Percentiles rank a stretch among this genome's conserved stretches.
These are phyloP conservation scores for Agrocybe chaxingu DNA, from an alignment of 768 basidiomycete species.

Conservation along the genomic window DNA sequence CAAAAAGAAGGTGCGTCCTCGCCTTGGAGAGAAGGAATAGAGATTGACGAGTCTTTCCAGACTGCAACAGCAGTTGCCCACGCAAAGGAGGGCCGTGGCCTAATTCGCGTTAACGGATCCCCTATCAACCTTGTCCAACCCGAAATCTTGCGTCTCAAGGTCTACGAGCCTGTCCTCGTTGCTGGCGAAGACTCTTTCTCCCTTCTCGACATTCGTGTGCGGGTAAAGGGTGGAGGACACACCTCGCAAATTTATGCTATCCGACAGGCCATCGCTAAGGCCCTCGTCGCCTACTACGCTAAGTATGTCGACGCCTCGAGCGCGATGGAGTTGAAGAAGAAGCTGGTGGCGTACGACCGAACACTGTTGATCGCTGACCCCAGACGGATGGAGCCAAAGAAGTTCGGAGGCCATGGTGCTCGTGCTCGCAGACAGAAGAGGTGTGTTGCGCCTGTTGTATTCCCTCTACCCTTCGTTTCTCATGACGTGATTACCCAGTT, in stretches of 20 bases:
- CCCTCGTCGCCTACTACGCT: slow-evolving; percentile 95
- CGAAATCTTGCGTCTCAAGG: slow-evolving; percentile 94
- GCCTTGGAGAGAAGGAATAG: slow-evolving; percentile 5
- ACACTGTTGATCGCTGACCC: slow-evolving; percentile 90
- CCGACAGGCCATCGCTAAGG: slow-evolving; percentile 98
- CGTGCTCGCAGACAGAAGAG: slow-evolving; percentile 98
- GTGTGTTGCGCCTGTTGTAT: slow-evolving; percentile 36
- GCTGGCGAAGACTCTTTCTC: slow-evolving; percentile 87
- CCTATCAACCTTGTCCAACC: slow-evolving; percentile 96
- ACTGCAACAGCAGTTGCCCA: slow-evolving; percentile 98
- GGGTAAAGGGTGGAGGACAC: slow-evolving; percentile 99
- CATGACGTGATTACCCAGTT: slow-evolving; percentile 43
- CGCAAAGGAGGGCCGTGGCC: slow-evolving; percentile 93
- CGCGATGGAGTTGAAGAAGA: slow-evolving; percentile 98
- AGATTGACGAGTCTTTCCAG: slow-evolving; percentile 36
- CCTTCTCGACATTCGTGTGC: slow-evolving; percentile 91
- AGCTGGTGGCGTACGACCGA: slow-evolving; percentile 92
- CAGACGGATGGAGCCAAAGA: slow-evolving; percentile 98
- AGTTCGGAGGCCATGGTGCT: slow-evolving; percentile 97
- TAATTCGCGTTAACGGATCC: slow-evolving; percentile 95
- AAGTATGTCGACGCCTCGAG: slow-evolving; percentile 98
- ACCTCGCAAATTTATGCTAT: slow-evolving; percentile 98
- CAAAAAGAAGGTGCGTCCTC: slow-evolving; percentile 89
- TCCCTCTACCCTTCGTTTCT: slow-evolving; percentile 1
- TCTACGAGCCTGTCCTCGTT: slow-evolving; percentile 96